Conservation (phyloP, 192 early-diverging fungal species). For the Chytriomyces hyalinus region DNA sequence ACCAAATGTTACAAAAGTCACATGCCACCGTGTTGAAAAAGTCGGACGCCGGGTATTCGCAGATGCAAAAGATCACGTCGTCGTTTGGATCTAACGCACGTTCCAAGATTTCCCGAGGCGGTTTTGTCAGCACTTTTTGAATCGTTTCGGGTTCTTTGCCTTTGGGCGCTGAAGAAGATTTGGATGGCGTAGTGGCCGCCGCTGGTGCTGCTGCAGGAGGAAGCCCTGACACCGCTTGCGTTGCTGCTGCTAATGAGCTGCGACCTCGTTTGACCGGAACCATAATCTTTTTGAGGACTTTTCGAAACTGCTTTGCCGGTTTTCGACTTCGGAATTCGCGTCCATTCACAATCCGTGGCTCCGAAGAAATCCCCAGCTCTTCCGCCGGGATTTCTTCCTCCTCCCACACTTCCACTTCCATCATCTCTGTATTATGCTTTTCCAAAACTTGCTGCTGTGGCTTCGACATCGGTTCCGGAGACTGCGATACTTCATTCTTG, state of each 20-base stretch:
- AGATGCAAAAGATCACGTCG: conserved; percentile 30
- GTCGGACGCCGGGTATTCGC: conserved; percentile 21
- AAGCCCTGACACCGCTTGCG: not conserved
- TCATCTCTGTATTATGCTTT: conserved; percentile 6
- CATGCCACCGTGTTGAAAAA: conserved; percentile 23
- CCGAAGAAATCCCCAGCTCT: not conserved
- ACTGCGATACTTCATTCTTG: not conserved
- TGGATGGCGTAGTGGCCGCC: not conserved
- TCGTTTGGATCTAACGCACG: conserved; percentile 15
- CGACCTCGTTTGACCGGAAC: conserved; percentile 1
- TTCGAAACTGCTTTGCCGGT: conserved; percentile 23
- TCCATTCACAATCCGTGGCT: conserved; percentile 20
- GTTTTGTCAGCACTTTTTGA: not conserved
- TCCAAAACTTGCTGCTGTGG: not conserved
- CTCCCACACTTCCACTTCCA: conserved; percentile 29
- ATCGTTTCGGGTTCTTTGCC: not conserved
- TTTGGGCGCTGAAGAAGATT: not conserved
- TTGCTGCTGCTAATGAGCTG: not conserved
- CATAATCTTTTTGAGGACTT: conserved; percentile 28
- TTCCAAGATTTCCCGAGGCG: conserved; percentile 9
- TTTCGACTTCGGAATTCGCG: conserved; percentile 22
- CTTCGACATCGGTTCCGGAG: not conserved
- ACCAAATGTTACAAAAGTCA: conserved; percentile 32
- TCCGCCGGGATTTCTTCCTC: conserved; percentile 19
- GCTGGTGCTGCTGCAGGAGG: not conserved